These are phyloP conservation scores for Iberis pinnata DNA, from an alignment of 345 rosid genomes.

Conservation along the genomic window DNA sequence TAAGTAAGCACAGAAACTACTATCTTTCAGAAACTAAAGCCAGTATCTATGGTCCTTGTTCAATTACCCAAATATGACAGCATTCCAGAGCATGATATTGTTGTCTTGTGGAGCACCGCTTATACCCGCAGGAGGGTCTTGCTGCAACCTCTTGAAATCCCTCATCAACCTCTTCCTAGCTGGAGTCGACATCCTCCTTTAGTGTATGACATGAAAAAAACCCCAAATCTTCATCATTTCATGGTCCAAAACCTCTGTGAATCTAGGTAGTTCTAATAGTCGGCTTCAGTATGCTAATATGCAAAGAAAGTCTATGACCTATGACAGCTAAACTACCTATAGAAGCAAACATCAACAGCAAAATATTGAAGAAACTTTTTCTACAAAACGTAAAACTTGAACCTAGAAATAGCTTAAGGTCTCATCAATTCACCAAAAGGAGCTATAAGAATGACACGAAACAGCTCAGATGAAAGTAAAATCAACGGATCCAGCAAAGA, in stretches of 20 bases:
- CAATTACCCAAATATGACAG: constrained; percentile 56
- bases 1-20: constrained; percentile 7
- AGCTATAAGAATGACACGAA: background rate
- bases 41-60: background rate
- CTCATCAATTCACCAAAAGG: constrained; percentile 10
- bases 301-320: background rate
- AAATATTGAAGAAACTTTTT: background rate
- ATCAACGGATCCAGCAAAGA: constrained; percentile 13
- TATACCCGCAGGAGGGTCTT: constrained; percentile 64
- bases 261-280: too few species aligned
- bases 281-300: background rate
- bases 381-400: constrained; percentile 8
- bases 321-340: background rate
- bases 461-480: constrained; percentile 7
- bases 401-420: constrained; percentile 5
- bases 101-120: constrained; percentile 64
- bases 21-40: background rate
- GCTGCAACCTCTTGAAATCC: constrained; percentile 64
- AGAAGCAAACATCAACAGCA: constrained; percentile 17
- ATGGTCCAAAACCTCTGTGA: background rate
- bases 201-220: background rate
- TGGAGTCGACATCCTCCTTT: constrained; percentile 50
- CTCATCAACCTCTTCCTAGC: constrained; percentile 73
- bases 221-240: constrained; percentile 1
- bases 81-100: constrained; percentile 60